Evolutionary conservation across 2,329 filamentous ascomycete species (phyloP), one percentile per base, ranked within the genome.

Genomic region (Aureobasidium vineae): DNA sequence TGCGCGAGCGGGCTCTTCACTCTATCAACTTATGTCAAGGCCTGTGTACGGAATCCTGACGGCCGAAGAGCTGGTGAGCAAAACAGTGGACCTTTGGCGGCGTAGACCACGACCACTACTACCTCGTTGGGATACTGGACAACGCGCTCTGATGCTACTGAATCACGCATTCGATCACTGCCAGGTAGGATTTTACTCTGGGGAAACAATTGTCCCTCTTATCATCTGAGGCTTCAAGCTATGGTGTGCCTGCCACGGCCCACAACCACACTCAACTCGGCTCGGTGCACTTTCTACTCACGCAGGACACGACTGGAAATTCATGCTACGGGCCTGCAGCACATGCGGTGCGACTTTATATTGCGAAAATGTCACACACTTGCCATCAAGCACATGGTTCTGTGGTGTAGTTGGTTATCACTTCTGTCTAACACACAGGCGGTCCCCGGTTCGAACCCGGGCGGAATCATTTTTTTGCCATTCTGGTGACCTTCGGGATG

Each of bases 331-430:
- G 15, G 2, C 6, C 47, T n/a, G 26, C 16, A 16, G 26, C 3
- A 15, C 21, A 2, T 8, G 2, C 5, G 10, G 21, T 5, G 1
- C 11, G 6, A 28, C 45, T 28, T 49, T 3, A 49, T 49, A 7
- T 7, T 8, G 1, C 11, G 11, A 28, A n/a, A 6, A 3, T 28
- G n/a, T 57, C 16, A 10, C 13, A 0, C 15, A 11, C 11, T 5
- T 49, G 8, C 21, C 53, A 57, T 43, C 21, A 41, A 57, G 36
- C 53, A 57, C 36, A 57, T 57, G 53, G 53, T 57, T 57, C 53
- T 57, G 53, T 57, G 53, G 53, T 57, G 53, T 57, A 57, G 53
- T 57, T 54, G 52, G 52, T 54, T 54, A 54, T 54, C 52, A 54
- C 52, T 54, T 54, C 50, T 54, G 50, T 54, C 50, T 54, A 54